Percentiles rank a stretch among this genome's conserved stretches.
These are phyloP conservation scores for Podila clonocystis DNA, from an alignment of 192 early-diverging fungal species.

Conservation along the genomic window DNA sequence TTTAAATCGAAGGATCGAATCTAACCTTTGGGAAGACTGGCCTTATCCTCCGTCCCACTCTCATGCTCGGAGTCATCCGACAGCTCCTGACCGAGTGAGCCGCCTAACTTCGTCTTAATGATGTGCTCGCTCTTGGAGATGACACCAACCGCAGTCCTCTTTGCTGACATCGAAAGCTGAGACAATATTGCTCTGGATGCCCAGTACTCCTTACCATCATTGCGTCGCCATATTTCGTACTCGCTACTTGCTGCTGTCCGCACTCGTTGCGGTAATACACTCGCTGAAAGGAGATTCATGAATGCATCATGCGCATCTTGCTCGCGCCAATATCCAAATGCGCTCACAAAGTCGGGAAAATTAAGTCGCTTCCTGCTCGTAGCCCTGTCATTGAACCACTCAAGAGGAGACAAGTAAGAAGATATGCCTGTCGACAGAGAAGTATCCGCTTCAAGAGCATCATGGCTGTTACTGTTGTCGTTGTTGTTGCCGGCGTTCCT, in stretches of 20 bases:
- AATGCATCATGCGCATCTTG: slow-evolving; percentile 20
- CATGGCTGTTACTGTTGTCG: background rate
- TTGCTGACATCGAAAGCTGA: slow-evolving; percentile 16
- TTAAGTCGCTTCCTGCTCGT: slow-evolving; percentile 4
- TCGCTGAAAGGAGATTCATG: slow-evolving; percentile 13
- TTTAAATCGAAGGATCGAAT: background rate
- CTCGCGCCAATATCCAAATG: slow-evolving; percentile 17
- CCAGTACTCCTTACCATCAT: slow-evolving; percentile 28
- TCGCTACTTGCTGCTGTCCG: slow-evolving; percentile 9
- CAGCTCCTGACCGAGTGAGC: background rate
- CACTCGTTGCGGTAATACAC: slow-evolving; percentile 9
- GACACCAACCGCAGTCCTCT: slow-evolving; percentile 17
- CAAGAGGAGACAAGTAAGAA: slow-evolving; percentile 7
- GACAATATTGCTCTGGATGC: slow-evolving; percentile 25
- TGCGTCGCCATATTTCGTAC: slow-evolving; percentile 25
- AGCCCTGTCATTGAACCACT: slow-evolving; percentile 13
- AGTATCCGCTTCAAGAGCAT: background rate
- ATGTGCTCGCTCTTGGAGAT: slow-evolving; percentile 14
- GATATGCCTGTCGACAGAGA: slow-evolving; percentile 1
- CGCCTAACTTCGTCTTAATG: slow-evolving; percentile 5
- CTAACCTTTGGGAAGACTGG: background rate
- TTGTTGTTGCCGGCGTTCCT: slow-evolving; percentile 11
- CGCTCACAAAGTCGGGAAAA: slow-evolving; percentile 16
- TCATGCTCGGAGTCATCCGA: background rate
- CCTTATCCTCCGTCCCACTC: background rate